A percentile compares a stretch with the other conserved stretches of the same genome.
Conservation (phyloP, 306 rosid species). For the Crataegus laevigata region DNA sequence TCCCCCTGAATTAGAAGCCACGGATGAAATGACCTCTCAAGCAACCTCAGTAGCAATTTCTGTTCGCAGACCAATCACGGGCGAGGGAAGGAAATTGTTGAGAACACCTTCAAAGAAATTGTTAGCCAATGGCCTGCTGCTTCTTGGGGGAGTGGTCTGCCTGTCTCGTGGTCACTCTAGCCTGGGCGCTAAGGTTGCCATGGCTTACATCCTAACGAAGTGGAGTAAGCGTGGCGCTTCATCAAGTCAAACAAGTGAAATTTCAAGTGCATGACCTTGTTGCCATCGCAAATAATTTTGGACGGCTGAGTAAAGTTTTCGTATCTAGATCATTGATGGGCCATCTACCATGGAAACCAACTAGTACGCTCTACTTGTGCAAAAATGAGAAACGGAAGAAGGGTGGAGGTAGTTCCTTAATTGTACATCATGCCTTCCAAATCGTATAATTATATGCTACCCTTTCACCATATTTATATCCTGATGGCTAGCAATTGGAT, state of each 20-base stretch:
- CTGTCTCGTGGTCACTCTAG: slow-evolving; percentile 73
- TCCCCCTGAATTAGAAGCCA: slow-evolving; percentile 47
- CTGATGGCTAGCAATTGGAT: neutral
- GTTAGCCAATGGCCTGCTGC: slow-evolving; percentile 60
- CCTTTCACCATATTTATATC: neutral
- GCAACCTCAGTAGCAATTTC: slow-evolving; percentile 10
- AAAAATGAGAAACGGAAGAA: neutral
- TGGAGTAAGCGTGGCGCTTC: slow-evolving; percentile 41
- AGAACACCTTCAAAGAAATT: slow-evolving; percentile 54
- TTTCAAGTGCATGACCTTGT: slow-evolving; percentile 14
- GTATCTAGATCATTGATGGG: neutral
- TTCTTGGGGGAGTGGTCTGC: slow-evolving; percentile 70
- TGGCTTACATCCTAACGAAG: slow-evolving; percentile 63
- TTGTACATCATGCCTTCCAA: neutral
- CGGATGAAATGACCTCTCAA: slow-evolving; percentile 17
- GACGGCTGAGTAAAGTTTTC: neutral
- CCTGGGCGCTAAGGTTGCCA: slow-evolving; percentile 80
- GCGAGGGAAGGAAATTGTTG: slow-evolving; percentile 15
- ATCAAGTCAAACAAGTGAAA: slow-evolving; percentile 27
- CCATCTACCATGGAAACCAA: neutral
- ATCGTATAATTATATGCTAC: neutral
- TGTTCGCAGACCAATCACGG: slow-evolving; percentile 14
- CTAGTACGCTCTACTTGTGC: neutral
- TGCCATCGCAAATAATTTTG: slow-evolving; percentile 15
- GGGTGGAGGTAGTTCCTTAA: neutral